Evolutionary conservation across 768 basidiomycete genomes (phyloP).

Genomic region (Rhizopogon roseolus): DNA sequence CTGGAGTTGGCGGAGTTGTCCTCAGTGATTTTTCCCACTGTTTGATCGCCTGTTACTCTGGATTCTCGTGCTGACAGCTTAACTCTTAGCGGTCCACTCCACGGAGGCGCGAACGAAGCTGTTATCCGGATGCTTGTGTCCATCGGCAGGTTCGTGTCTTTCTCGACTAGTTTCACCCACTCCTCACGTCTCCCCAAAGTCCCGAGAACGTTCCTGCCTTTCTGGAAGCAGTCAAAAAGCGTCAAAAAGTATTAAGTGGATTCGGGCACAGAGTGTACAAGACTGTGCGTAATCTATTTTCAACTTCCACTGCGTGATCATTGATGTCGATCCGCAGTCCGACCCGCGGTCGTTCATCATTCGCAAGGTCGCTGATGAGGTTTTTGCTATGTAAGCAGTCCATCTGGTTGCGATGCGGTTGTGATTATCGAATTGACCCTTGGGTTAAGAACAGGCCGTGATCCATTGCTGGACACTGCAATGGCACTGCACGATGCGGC

Average conservation of each 20-base stretch:
- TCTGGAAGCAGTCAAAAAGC: constrained; percentile 80
- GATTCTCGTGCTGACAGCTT: background rate
- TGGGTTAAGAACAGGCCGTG: constrained; percentile 66
- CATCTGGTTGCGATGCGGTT: background rate
- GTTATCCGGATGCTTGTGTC: constrained; percentile 92
- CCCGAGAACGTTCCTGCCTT: constrained; percentile 84
- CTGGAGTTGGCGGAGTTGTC: background rate
- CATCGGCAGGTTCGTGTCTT: constrained; percentile 63
- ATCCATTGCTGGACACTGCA: constrained; percentile 82
- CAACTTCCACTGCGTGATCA: background rate
- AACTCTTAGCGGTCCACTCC: constrained; percentile 22
- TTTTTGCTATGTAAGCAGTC: constrained; percentile 73
- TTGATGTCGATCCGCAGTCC: constrained; percentile 41
- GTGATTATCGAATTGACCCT: background rate
- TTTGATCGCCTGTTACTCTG: too few species aligned
- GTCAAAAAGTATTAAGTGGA: constrained; percentile 85
- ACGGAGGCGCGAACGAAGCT: constrained; percentile 87
- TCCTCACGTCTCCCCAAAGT: constrained; percentile 27
- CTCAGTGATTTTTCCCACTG: too few species aligned
- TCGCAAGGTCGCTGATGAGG: constrained; percentile 84
- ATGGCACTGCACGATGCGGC: constrained; percentile 87
- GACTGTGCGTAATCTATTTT: constrained; percentile 40
- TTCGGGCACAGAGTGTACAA: constrained; percentile 87
- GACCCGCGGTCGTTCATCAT: constrained; percentile 92
- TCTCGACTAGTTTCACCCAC: background rate